Percentiles rank a stretch among this genome's conserved stretches.
phyloP scores from a whole-genome alignment of 345 rosid species.

The Corchorus capsularis region DNA sequence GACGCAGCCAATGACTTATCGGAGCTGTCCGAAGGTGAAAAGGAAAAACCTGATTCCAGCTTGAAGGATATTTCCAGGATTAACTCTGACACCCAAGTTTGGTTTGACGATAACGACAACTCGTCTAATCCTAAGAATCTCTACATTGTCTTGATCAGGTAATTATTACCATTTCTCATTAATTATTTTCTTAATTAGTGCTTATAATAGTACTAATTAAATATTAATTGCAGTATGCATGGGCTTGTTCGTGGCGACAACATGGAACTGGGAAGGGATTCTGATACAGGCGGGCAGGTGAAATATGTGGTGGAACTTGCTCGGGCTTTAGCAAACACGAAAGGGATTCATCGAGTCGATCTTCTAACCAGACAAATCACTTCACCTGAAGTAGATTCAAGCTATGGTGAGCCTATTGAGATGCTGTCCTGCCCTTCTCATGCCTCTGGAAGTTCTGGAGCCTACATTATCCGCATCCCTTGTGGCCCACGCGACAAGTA shows the following conservation, averaged over 20 bases:
- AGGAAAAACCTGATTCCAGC: conserved; percentile 53
- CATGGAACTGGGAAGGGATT: conserved; percentile 84
- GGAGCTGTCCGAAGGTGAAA: conserved; percentile 86
- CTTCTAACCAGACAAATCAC: conserved; percentile 66
- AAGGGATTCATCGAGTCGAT: conserved; percentile 66
- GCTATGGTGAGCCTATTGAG: conserved; percentile 78
- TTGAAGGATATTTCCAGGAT: conserved; percentile 43
- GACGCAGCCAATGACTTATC: conserved; percentile 80
- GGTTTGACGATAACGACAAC: conserved; percentile 57
- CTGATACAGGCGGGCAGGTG: conserved; percentile 85
- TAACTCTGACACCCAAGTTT: conserved; percentile 61
- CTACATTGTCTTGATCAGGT: conserved; percentile 84
- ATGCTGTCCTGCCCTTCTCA: conserved; percentile 76
- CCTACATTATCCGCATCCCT: conserved; percentile 68
- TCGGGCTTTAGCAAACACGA: conserved; percentile 57
- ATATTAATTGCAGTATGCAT: conserved; percentile 39
- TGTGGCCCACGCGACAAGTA: conserved; percentile 59
- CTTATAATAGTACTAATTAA: too few relatives aligned
- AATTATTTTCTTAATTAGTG: too few relatives aligned
- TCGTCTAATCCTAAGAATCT: conserved; percentile 46
- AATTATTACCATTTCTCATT: not conserved
- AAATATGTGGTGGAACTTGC: conserved; percentile 78
- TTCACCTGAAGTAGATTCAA: conserved; percentile 62
- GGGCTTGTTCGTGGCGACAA: conserved; percentile 78
- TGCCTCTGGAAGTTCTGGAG: conserved; percentile 63